Percentiles rank a stretch among this genome's conserved stretches.
phyloP scores from a whole-genome alignment of 129 eudicot species.

The Sambucus nigra region DNA sequence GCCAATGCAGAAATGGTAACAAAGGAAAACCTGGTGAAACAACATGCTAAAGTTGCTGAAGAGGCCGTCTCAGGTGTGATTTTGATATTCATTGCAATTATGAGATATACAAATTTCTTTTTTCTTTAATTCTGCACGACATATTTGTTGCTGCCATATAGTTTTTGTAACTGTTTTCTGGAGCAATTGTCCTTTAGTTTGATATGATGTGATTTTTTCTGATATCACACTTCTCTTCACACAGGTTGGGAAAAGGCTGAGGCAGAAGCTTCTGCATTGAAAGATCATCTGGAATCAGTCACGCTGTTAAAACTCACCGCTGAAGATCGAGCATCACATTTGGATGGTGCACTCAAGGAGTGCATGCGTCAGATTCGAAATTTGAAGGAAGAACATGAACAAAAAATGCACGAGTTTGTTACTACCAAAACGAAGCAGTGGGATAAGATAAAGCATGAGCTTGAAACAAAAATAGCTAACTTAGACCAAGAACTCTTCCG shows the following conservation, averaged over 20 bases:
- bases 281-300: constrained; percentile 80
- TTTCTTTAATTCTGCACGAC: too few relatives aligned
- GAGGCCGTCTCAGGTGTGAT: constrained; percentile 90
- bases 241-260: constrained; percentile 99
- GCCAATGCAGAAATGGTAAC: constrained; percentile 72
- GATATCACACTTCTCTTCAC: too few relatives aligned
- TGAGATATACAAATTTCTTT: not conserved
- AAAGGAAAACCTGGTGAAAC: constrained; percentile 80
- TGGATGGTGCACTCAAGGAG: constrained; percentile 96
- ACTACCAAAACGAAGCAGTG: constrained; percentile 54
- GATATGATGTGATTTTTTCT: too few relatives aligned
- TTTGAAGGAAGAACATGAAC: constrained; percentile 88
- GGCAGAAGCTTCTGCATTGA: constrained; percentile 75
- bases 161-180: too few relatives aligned
- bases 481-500: constrained; percentile 73
- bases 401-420: constrained; percentile 49
- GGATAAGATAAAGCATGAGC: constrained; percentile 68
- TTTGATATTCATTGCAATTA: not conserved
- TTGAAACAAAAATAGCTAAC: constrained; percentile 51
- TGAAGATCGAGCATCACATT: constrained; percentile 86
- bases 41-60: constrained; percentile 95
- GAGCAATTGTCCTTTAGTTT: too few relatives aligned
- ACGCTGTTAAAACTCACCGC: constrained; percentile 85
- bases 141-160: too few relatives aligned
- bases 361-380: constrained; percentile 94